Conservation (phyloP, 108 stramenopile genomes). For the Stephanodiscus minutulus region DNA sequence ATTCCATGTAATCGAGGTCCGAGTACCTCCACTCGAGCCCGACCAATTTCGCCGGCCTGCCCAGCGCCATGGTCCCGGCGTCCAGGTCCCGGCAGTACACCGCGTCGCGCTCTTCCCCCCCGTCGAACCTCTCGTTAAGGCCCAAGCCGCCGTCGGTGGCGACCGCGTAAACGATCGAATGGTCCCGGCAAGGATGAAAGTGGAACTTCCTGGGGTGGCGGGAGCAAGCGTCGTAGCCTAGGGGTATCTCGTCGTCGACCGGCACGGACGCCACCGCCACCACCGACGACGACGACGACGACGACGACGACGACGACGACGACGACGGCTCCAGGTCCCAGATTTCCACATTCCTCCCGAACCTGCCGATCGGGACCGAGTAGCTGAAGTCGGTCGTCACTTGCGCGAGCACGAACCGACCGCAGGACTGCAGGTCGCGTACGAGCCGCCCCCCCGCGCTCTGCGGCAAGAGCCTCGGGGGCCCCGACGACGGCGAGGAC, state of each 20-base stretch:
- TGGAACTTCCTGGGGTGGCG: slow-evolving; percentile 34
- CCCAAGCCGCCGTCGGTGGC: slow-evolving; percentile 44
- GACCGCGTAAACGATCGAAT: slow-evolving; percentile 19
- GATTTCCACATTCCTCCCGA: slow-evolving; percentile 33
- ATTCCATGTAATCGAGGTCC: slow-evolving; percentile 25
- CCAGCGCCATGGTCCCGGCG: slow-evolving; percentile 12
- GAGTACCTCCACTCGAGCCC: slow-evolving; percentile 42
- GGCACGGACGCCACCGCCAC: slow-evolving; percentile 24
- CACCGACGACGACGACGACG: neutral
- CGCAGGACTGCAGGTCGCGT: slow-evolving; percentile 19
- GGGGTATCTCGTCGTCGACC: slow-evolving; percentile 49
- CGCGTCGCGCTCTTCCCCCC: slow-evolving; percentile 35
- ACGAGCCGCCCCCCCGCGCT: slow-evolving; percentile 21
- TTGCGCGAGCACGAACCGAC: slow-evolving; percentile 24
- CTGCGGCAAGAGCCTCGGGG: slow-evolving; percentile 11
- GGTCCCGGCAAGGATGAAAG: slow-evolving; percentile 33
- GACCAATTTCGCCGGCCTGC: slow-evolving; percentile 23
- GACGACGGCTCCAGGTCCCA: slow-evolving; percentile 34
- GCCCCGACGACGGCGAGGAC: neutral
- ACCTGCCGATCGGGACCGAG: slow-evolving; percentile 31
- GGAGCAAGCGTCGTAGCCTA: slow-evolving; percentile 43
- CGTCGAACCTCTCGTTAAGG: slow-evolving; percentile 25
- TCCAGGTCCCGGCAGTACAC: slow-evolving; percentile 29
- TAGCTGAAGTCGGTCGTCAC: slow-evolving; percentile 31
- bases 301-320: too few relatives aligned